Percentiles rank a stretch among this genome's conserved stretches.
Conservation (phyloP, 139 green algal species). For the Coccomyxa sp. region DNA sequence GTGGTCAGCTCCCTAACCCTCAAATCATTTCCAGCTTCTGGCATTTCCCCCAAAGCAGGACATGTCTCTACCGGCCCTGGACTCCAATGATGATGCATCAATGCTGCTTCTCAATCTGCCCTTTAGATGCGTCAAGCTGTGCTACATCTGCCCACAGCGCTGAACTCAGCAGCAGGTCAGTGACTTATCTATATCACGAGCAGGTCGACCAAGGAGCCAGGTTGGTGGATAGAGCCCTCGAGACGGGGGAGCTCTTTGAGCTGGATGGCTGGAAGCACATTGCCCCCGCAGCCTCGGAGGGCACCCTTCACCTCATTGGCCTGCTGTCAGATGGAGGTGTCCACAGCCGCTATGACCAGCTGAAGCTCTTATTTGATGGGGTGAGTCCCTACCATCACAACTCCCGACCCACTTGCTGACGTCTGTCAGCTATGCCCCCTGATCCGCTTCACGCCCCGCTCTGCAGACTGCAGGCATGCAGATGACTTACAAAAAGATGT, state of each 20-base stretch:
- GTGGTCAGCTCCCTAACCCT: constrained; percentile 28
- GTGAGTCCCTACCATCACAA: too few relatives aligned
- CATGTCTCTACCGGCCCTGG: too few relatives aligned
- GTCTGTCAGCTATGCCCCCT: too few relatives aligned
- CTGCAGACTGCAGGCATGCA: too few relatives aligned
- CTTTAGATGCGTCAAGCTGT: too few relatives aligned
- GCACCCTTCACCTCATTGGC: constrained; percentile 92
- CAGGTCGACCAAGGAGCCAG: constrained; percentile 78
- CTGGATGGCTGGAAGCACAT: constrained; percentile 83
- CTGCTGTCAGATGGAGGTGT: constrained; percentile 91
- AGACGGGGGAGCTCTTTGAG: constrained; percentile 65
- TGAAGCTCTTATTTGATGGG: constrained; percentile 48
- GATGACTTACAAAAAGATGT: too few relatives aligned
- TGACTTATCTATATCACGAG: too few relatives aligned
- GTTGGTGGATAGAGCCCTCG: constrained; percentile 83
- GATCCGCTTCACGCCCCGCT: too few relatives aligned
- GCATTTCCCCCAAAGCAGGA: too few relatives aligned
- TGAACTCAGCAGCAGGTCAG: too few relatives aligned
- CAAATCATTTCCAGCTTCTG: neutral
- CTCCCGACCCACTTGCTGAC: too few relatives aligned
- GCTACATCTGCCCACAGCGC: too few relatives aligned
- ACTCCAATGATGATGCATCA: neutral
- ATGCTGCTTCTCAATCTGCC: neutral
- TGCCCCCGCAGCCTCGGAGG: constrained; percentile 49
- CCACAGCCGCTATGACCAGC: constrained; percentile 78